Conservation (phyloP, 1,139 yeast species). For the Taiozyma sp. region DNA sequence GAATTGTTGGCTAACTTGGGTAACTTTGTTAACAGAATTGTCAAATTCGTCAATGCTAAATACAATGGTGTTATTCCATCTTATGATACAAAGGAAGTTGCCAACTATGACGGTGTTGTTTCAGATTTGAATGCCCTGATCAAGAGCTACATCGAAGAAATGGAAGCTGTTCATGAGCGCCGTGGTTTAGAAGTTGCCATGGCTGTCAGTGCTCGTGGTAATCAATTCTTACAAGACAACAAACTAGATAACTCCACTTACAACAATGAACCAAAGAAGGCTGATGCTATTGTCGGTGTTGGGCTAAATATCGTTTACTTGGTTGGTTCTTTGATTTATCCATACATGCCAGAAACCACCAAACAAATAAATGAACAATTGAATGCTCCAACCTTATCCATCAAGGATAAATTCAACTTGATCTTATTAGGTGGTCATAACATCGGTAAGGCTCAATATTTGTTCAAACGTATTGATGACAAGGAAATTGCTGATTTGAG, state of each 20-base stretch:
- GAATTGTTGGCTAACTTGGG: conserved; percentile 95
- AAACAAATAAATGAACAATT: conserved; percentile 67
- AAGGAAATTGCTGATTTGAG: conserved; percentile 87
- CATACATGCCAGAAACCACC: conserved; percentile 87
- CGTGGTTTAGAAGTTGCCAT: conserved; percentile 88
- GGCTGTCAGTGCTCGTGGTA: conserved; percentile 90
- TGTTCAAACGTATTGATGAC: conserved; percentile 89
- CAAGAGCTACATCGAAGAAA: conserved; percentile 53
- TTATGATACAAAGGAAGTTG: conserved; percentile 40
- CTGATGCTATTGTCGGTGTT: conserved; percentile 90
- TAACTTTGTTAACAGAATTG: conserved; percentile 89
- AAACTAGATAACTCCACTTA: conserved; percentile 86
- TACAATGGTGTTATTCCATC: conserved; percentile 86
- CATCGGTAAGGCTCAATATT: conserved; percentile 85
- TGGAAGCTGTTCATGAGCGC: conserved; percentile 81
- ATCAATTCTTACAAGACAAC: conserved; percentile 91
- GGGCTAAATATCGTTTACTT: conserved; percentile 86
- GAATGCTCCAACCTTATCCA: conserved; percentile 74
- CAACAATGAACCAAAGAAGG: conserved; percentile 66
- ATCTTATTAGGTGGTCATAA: conserved; percentile 76
- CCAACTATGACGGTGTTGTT: conserved; percentile 45
- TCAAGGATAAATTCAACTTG: conserved; percentile 69
- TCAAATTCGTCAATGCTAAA: conserved; percentile 85
- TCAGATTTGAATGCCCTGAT: conserved; percentile 60
- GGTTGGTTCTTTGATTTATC: conserved; percentile 72